Percentiles rank a stretch among this genome's conserved stretches.
These are phyloP conservation scores for Stachybotrys echinatus DNA, from an alignment of 2,329 filamentous ascomycete genomes.

Conservation along the genomic window DNA sequence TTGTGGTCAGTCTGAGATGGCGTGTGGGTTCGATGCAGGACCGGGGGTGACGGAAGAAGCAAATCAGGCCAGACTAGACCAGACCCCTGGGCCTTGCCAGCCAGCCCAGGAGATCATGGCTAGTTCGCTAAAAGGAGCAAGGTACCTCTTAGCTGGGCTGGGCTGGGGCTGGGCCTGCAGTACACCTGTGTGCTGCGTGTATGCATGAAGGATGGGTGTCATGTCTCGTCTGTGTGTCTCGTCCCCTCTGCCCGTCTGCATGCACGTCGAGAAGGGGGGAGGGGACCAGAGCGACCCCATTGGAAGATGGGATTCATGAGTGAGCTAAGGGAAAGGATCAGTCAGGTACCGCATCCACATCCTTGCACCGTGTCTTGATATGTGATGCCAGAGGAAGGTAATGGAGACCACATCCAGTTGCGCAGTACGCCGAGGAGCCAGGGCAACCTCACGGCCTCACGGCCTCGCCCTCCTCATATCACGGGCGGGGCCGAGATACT, in stretches of 20 bases:
- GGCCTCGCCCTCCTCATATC: neutral
- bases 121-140: neutral
- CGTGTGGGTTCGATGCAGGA: constrained; percentile 20
- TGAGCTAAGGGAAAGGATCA: too few relatives aligned
- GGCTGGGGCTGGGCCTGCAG: neutral
- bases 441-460: too few relatives aligned
- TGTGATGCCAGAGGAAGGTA: too few relatives aligned
- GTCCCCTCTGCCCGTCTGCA: neutral
- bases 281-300: neutral
- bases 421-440: too few relatives aligned
- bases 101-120: constrained; percentile 4
- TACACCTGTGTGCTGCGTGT: too few relatives aligned
- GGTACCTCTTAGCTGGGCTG: neutral
- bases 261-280: neutral
- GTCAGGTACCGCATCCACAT: too few relatives aligned
- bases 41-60: constrained; percentile 18
- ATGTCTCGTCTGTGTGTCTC: neutral
- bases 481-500: neutral
- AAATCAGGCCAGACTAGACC: constrained; percentile 15
- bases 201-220: too few relatives aligned
- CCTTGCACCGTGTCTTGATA: too few relatives aligned
- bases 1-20: constrained; percentile 20
- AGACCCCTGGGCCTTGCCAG: constrained; percentile 13
- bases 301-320: too few relatives aligned
- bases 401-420: too few relatives aligned